A percentile compares a stretch with the other conserved stretches of the same genome.
These are phyloP conservation scores for Cryptococcus sp. DNA, from an alignment of 1,284 basidiomycete genomes.

Conservation along the genomic window DNA sequence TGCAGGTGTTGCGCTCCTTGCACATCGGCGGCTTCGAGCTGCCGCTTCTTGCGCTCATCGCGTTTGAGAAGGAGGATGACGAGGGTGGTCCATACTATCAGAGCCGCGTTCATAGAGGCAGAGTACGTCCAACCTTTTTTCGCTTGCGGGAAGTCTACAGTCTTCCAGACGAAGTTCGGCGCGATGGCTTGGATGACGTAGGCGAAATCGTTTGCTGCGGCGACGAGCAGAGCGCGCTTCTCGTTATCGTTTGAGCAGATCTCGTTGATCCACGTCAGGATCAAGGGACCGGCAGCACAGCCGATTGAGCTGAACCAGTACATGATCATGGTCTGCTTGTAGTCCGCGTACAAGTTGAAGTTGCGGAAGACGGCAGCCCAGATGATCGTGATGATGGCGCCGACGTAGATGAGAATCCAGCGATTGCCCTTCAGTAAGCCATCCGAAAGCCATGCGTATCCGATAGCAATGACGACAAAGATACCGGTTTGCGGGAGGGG, in stretches of 20 bases:
- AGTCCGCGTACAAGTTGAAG: slow-evolving; percentile 38
- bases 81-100: slow-evolving; percentile 29
- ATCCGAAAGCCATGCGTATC: slow-evolving; percentile 43
- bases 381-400: slow-evolving; percentile 30
- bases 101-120: slow-evolving; percentile 22
- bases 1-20: background rate
- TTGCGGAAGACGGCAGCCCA: slow-evolving; percentile 28
- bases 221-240: slow-evolving; percentile 42
- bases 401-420: slow-evolving; percentile 42
- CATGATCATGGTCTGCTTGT: slow-evolving; percentile 28
- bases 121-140: slow-evolving; percentile 36
- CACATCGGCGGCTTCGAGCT: background rate
- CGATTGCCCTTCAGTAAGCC: slow-evolving; percentile 34
- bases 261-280: slow-evolving; percentile 42
- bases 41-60: slow-evolving; percentile 16
- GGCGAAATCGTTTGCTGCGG: slow-evolving; percentile 40
- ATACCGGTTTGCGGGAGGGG: slow-evolving; percentile 36
- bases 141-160: slow-evolving; percentile 38
- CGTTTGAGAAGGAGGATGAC: slow-evolving; percentile 26
- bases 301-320: slow-evolving; percentile 32
- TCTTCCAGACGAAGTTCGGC: slow-evolving; percentile 49
- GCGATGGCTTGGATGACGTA: slow-evolving; percentile 45
- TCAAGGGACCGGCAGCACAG: slow-evolving; percentile 23
- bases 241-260: slow-evolving; percentile 39
- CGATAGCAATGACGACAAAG: slow-evolving; percentile 32